Evolutionary conservation across 129 eudicot genomes (phyloP), one percentile per base, ranked within the genome.

Genomic region (Saposhnikovia divaricata): DNA sequence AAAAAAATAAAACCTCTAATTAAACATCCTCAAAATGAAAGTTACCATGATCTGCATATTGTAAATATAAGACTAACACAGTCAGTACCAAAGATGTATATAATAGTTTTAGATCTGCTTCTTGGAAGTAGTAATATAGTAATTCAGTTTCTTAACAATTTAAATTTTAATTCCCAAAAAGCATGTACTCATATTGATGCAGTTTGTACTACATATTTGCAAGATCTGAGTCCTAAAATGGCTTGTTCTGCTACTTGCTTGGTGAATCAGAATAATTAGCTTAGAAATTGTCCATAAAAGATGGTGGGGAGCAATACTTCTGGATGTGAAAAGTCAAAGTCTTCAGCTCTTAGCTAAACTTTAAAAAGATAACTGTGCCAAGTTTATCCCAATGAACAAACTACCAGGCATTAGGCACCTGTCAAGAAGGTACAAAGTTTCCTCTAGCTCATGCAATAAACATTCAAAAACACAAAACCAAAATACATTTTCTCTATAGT

Each of bases 301-400:
- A 25, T 8, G 9, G 9, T 19, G 78, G 51, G 40, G 51, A 75
- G n/a, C 11, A 27, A 46, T 28, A 11, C 42, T 75, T 75, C 61
- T 46, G n/a, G 42, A 45, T 75, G 77, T 44, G 48, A 44, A 72
- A 72, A 74, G 78, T 74, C 78, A 46, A 73, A 73, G 63, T 46
- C 42, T 45, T 45, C 61, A 46, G 38, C 39, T 23, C 13, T 8
- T n/a, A 74, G 34, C 37, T 40, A 46, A 45, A 45, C 14, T 46
- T 75, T 75, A 44, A 44, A 74, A 25, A 16, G 69, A 61, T n/a
- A 61, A n/a, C 53, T 4, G 53, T 45, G 61, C 25, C 14, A 45
- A 25, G n/a, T 25, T 13, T n/a, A 45, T 42, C 14, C 34, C 27
- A 75, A 46, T 28, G 6, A 46, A 75, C 59, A 75, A 45, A 75